Conservation (phyloP, 257 asterid species). For the Ilex aquifolium region DNA sequence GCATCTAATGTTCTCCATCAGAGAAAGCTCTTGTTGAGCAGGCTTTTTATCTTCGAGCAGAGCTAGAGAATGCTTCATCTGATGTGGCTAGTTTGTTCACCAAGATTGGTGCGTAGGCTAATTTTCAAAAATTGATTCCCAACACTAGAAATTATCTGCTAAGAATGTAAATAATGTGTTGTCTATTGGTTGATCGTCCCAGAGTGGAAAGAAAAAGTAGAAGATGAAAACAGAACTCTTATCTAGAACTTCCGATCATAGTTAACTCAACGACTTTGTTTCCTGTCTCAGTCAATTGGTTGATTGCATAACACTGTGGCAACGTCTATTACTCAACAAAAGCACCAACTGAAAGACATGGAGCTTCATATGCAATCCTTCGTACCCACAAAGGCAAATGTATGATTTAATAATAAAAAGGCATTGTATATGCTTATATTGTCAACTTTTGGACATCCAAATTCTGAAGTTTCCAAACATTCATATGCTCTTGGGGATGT, state of each 20-base stretch:
- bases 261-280: slow-evolving; percentile 82
- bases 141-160: neutral
- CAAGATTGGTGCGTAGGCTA: slow-evolving; percentile 74
- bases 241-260: slow-evolving; percentile 76
- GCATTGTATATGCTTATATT: slow-evolving; percentile 13
- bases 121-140: slow-evolving; percentile 10
- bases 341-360: slow-evolving; percentile 78
- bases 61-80: slow-evolving; percentile 82
- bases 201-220: slow-evolving; percentile 93
- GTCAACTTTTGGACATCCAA: slow-evolving; percentile 60
- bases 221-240: slow-evolving; percentile 76
- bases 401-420: slow-evolving; percentile 14
- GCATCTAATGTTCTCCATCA: slow-evolving; percentile 27
- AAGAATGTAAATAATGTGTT: slow-evolving; percentile 10
- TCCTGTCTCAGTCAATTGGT: too few relatives aligned
- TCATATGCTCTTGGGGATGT: slow-evolving; percentile 84
- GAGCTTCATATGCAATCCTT: slow-evolving; percentile 94
- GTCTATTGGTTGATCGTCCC: slow-evolving; percentile 23
- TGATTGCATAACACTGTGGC: slow-evolving; percentile 84
- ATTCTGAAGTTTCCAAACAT: slow-evolving; percentile 80
- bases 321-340: slow-evolving; percentile 85
- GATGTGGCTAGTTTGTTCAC: slow-evolving; percentile 81
- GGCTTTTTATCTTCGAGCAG: slow-evolving; percentile 87
- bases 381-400: slow-evolving; percentile 84
- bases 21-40: slow-evolving; percentile 86